Conservation (phyloP, 768 basidiomycete genomes). For the Lentinus tigrinus region DNA sequence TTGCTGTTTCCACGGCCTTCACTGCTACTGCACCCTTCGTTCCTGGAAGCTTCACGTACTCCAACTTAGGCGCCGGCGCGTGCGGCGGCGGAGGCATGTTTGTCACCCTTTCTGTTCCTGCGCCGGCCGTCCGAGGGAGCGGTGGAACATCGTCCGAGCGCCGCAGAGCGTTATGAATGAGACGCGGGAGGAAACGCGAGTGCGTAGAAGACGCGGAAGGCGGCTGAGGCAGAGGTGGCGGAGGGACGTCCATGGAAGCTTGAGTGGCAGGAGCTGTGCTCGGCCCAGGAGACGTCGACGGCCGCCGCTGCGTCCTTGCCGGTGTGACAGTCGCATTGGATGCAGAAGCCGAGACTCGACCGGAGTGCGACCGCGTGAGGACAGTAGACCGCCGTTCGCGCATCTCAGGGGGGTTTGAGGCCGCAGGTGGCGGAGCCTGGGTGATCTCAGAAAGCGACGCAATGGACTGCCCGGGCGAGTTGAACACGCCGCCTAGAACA, state of each 20-base stretch:
- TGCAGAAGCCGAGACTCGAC: constrained; percentile 11
- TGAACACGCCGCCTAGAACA: constrained; percentile 51
- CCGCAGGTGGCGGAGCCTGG: not conserved
- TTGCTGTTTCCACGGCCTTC: constrained; percentile 86
- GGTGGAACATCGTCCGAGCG: constrained; percentile 56
- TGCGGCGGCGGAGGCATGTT: constrained; percentile 41
- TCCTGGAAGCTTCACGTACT: constrained; percentile 90
- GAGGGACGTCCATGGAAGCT: constrained; percentile 16
- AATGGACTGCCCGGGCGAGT: constrained; percentile 24
- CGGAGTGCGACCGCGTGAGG: constrained; percentile 24
- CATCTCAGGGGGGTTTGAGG: constrained; percentile 10
- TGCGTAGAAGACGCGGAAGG: constrained; percentile 34
- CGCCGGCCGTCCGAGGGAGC: constrained; percentile 37
- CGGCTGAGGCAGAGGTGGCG: constrained; percentile 30
- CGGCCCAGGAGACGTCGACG: constrained; percentile 35
- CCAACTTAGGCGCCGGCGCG: constrained; percentile 77
- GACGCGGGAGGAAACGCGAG: constrained; percentile 70
- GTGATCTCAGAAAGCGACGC: constrained; percentile 18
- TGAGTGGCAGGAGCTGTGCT: constrained; percentile 11
- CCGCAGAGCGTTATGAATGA: constrained; percentile 67
- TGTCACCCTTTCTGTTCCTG: constrained; percentile 32
- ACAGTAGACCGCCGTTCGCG: constrained; percentile 11
- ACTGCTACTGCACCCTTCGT: constrained; percentile 84
- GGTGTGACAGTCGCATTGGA: constrained; percentile 13
- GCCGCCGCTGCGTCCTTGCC: constrained; percentile 22